These are phyloP conservation scores for Oxyria digyna DNA, from an alignment of 148 eudicot genomes.

Conservation along the genomic window DNA sequence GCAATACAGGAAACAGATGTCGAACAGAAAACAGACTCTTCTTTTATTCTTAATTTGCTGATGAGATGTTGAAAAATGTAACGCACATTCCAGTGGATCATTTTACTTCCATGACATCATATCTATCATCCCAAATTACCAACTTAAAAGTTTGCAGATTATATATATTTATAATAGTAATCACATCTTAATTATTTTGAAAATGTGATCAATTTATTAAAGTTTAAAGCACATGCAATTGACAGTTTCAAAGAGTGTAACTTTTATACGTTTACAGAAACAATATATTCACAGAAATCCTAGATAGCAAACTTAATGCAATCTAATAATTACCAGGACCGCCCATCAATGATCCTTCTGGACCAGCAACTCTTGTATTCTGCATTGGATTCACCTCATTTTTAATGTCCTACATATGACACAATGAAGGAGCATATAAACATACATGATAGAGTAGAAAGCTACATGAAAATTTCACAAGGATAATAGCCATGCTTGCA, in stretches of 20 bases:
- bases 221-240: background rate
- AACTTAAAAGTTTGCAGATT: background rate
- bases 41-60: background rate
- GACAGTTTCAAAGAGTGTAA: background rate
- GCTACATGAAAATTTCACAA: background rate
- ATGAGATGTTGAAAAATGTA: background rate
- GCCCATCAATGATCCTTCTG: slow-evolving; percentile 69
- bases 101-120: background rate
- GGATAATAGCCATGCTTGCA: background rate
- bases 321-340: slow-evolving; percentile 37
- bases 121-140: background rate
- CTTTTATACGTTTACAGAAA: background rate
- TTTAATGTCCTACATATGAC: slow-evolving; percentile 40
- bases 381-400: slow-evolving; percentile 48
- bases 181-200: background rate
- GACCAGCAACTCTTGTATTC: slow-evolving; percentile 48
- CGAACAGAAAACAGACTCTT: background rate
- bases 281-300: background rate
- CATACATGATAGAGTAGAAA: background rate
- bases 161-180: background rate
- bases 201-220: background rate
- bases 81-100: background rate
- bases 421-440: background rate
- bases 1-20: background rate
- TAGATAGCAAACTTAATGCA: background rate